Conservation (phyloP, 352 stramenopile genomes). For the Elongisporangium prolatum region DNA sequence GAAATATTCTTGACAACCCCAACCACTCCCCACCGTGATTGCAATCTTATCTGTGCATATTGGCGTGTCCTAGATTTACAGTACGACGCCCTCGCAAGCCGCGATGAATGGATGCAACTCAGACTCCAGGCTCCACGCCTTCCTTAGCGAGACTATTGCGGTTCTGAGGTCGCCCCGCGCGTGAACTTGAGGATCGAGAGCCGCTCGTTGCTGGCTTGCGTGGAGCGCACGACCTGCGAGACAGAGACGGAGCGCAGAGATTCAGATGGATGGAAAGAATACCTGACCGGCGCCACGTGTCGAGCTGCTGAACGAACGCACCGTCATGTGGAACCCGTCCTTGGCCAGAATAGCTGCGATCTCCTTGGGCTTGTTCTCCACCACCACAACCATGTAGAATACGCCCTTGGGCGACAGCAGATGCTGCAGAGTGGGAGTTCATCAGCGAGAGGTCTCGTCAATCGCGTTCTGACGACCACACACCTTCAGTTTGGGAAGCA, state of each 20-base stretch:
- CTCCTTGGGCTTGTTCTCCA: conserved; percentile 95
- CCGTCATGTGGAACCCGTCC: conserved; percentile 67
- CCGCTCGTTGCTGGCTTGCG: conserved; percentile 62
- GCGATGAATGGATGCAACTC: background rate
- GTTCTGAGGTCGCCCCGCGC: conserved; percentile 5
- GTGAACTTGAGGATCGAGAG: conserved; percentile 77
- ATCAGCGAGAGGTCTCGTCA: background rate
- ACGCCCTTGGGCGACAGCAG: conserved; percentile 82
- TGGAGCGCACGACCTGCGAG: conserved; percentile 55
- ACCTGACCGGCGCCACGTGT: background rate
- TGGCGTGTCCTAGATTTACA: background rate
- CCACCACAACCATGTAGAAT: conserved; percentile 97
- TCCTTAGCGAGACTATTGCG: background rate
- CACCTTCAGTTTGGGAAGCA: conserved; percentile 90
- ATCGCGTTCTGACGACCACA: background rate
- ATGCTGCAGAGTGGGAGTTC: conserved; percentile 14
- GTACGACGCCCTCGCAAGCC: background rate
- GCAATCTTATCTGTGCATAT: background rate
- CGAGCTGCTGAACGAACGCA: conserved; percentile 16
- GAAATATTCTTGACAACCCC: too few species aligned
- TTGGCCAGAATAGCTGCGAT: conserved; percentile 74
- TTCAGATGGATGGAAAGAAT: background rate
- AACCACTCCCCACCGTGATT: background rate
- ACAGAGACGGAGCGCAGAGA: background rate
- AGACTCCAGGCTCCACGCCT: background rate